A percentile compares a stretch with the other conserved stretches of the same genome.
Conservation (phyloP, 805 yeast species). For the Nakazawaea populi region DNA sequence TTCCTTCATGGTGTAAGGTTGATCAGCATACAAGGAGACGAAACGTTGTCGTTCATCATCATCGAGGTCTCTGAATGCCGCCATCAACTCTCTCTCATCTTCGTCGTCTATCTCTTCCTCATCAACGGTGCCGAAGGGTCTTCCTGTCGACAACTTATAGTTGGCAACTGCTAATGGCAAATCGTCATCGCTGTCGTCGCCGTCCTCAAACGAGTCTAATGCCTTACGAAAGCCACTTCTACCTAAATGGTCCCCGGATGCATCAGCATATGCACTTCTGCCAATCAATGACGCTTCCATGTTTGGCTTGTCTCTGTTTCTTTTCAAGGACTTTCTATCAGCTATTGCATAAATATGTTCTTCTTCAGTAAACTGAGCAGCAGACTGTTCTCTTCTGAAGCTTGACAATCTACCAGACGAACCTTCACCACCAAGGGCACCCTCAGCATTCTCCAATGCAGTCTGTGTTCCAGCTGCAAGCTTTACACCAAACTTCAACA, state of each 20-base stretch:
- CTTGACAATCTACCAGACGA: conserved; percentile 35
- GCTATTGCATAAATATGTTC: conserved; percentile 10
- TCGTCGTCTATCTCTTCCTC: neutral
- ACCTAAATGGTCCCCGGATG: neutral
- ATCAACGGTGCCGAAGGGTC: too few relatives aligned
- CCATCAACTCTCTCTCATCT: conserved; percentile 14
- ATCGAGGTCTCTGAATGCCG: conserved; percentile 13
- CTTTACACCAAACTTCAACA: conserved; percentile 76
- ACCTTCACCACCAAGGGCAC: conserved; percentile 71
- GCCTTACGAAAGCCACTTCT: neutral
- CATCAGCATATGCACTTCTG: neutral
- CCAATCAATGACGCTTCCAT: conserved; percentile 8
- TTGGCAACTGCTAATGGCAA: neutral
- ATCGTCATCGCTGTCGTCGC: conserved; percentile 24
- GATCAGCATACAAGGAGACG: conserved; percentile 77
- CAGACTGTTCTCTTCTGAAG: conserved; percentile 9
- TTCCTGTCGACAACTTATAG: too few relatives aligned
- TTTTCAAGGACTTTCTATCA: conserved; percentile 8
- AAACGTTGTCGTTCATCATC: conserved; percentile 32
- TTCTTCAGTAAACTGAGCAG: conserved; percentile 3
- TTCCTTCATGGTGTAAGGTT: conserved; percentile 63
- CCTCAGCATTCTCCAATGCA: conserved; percentile 73
- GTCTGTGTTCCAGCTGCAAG: conserved; percentile 86
- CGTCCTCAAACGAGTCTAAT: conserved; percentile 21
- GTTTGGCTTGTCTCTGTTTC: neutral